phyloP scores from a whole-genome alignment of 2,329 filamentous ascomycete species.

The Pseudonectria foliicola region DNA sequence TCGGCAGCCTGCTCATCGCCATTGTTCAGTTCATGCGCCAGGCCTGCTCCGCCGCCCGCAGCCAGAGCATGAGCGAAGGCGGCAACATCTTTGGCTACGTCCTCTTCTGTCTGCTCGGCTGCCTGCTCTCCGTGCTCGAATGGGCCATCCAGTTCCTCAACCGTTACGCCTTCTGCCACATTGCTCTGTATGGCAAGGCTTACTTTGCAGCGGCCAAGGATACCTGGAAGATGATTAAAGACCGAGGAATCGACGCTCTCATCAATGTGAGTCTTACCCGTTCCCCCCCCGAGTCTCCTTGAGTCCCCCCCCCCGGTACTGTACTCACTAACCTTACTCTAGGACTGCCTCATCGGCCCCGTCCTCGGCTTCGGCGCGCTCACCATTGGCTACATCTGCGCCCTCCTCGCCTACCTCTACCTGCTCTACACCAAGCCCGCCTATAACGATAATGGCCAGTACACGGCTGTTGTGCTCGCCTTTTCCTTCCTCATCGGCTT shows the following conservation, averaged over 20 bases:
- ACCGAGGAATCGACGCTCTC: constrained; percentile 83
- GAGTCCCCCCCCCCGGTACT: too few relatives aligned
- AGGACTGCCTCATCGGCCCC: constrained; percentile 71
- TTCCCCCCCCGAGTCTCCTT: accelerated
- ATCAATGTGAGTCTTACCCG: constrained; percentile 58
- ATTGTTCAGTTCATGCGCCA: constrained; percentile 82
- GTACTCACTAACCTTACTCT: constrained; percentile 11
- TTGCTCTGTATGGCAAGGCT: constrained; percentile 83
- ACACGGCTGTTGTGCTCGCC: constrained; percentile 71
- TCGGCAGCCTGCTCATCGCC: constrained; percentile 80
- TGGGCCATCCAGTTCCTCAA: constrained; percentile 89
- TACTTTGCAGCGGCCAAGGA: constrained; percentile 84
- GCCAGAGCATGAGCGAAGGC: constrained; percentile 54
- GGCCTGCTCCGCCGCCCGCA: constrained; percentile 67
- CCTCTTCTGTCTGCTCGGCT: constrained; percentile 68
- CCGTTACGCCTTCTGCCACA: constrained; percentile 86
- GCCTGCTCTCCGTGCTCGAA: constrained; percentile 68
- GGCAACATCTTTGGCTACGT: constrained; percentile 61
- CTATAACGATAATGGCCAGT: constrained; percentile 64
- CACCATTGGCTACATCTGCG: constrained; percentile 77
- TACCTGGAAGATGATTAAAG: constrained; percentile 86
- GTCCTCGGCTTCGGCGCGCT: constrained; percentile 70
- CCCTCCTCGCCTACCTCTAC: constrained; percentile 80
- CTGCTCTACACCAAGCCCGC: constrained; percentile 70
- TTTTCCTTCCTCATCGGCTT: constrained; percentile 86